A percentile compares a stretch with the other conserved stretches of the same genome.
Evolutionary conservation across 2,329 filamentous ascomycete species (phyloP).

Genomic region (Apiospora rasikravindrae): DNA sequence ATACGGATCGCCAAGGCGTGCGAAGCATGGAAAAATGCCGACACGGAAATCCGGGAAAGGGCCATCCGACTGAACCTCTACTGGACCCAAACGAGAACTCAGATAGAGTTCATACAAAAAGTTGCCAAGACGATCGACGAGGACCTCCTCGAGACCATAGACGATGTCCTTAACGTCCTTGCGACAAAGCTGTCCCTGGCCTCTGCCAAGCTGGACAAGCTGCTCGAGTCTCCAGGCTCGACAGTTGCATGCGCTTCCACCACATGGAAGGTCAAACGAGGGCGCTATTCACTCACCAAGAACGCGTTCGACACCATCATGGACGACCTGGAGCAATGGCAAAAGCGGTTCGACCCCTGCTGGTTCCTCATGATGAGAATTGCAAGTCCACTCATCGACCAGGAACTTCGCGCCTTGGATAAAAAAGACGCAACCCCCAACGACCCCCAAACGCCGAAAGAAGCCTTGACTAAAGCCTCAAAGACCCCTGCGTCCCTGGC

Average conservation of each 20-base stretch:
- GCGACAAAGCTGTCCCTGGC: not conserved
- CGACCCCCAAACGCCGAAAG: too few species aligned
- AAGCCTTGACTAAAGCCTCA: not conserved
- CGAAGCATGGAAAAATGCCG: not conserved
- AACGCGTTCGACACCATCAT: not conserved
- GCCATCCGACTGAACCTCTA: not conserved
- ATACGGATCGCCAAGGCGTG: not conserved
- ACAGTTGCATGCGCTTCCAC: not conserved
- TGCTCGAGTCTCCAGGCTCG: not conserved
- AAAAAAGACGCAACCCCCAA: not conserved
- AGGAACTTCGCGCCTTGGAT: not conserved
- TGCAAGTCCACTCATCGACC: not conserved
- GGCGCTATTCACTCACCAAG: not conserved
- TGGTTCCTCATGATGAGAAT: constrained; percentile 21
- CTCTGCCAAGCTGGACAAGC: not conserved
- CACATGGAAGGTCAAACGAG: not conserved
- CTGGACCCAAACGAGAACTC: not conserved
- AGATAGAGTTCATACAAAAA: not conserved
- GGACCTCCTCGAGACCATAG: not conserved
- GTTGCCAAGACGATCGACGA: not conserved
- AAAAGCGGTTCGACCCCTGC: not conserved
- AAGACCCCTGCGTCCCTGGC: not conserved
- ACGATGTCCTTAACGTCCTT: not conserved
- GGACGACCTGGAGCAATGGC: constrained; percentile 2
- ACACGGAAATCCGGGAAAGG: not conserved